phyloP scores from a whole-genome alignment of 495 filamentous ascomycete species.

The Penicillium bovifimosum region DNA sequence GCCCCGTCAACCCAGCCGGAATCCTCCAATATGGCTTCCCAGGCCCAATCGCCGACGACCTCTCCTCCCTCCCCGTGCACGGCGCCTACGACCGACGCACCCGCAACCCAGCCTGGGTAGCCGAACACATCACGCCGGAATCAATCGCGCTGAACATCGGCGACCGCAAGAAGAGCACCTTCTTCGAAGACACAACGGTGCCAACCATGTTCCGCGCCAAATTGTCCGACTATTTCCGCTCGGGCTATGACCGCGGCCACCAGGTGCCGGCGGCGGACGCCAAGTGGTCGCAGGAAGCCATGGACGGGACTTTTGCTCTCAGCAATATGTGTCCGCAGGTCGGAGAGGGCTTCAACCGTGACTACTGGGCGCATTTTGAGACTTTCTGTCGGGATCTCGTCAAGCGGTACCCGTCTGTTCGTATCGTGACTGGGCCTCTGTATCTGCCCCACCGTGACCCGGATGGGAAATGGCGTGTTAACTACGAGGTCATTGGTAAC shows the following conservation, averaged over 20 bases:
- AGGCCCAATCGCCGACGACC: conserved; percentile 79
- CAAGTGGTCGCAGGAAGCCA: conserved; percentile 88
- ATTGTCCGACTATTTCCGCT: conserved; percentile 87
- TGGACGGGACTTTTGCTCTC: conserved; percentile 89
- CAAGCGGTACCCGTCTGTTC: conserved; percentile 73
- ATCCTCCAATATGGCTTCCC: conserved; percentile 97
- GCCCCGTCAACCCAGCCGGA: conserved; percentile 77
- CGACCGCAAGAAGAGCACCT: conserved; percentile 77
- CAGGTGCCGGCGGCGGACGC: conserved; percentile 94
- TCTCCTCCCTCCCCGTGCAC: conserved; percentile 63
- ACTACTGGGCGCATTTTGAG: conserved; percentile 99
- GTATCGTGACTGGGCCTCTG: conserved; percentile 88
- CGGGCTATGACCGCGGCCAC: conserved; percentile 69
- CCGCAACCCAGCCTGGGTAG: conserved; percentile 92
- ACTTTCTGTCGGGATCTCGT: conserved; percentile 89
- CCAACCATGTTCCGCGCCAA: conserved; percentile 84
- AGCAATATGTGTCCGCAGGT: conserved; percentile 98
- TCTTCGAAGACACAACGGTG: conserved; percentile 73
- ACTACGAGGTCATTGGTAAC: conserved; percentile 92
- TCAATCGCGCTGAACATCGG: conserved; percentile 69
- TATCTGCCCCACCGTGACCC: conserved; percentile 79
- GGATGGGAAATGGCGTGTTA: conserved; percentile 92
- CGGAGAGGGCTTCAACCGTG: conserved; percentile 93
- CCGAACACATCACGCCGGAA: conserved; percentile 91
- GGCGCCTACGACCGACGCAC: conserved; percentile 88